Evolutionary conservation across 495 filamentous ascomycete species (phyloP).

Genomic region (Tuber aestivum): DNA sequence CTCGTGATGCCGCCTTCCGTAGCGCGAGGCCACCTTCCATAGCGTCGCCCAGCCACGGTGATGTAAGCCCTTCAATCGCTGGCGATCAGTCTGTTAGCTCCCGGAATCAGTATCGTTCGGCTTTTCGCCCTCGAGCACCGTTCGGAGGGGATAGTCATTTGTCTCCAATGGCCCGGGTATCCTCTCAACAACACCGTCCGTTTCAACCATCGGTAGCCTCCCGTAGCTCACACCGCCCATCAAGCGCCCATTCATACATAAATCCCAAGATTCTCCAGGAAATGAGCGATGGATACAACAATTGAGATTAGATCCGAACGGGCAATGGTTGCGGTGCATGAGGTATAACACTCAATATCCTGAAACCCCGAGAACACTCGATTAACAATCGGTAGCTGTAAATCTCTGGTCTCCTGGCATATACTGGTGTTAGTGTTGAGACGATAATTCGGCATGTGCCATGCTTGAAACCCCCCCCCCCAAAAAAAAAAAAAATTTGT

Average conservation of each 20-base stretch:
- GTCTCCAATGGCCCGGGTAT: not conserved
- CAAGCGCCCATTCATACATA: not conserved
- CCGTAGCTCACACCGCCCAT: not conserved
- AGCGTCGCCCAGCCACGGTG: not conserved
- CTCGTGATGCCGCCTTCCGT: not conserved
- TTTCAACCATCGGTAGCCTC: not conserved
- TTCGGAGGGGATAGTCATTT: not conserved
- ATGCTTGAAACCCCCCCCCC: not conserved
- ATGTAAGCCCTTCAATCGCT: not conserved
- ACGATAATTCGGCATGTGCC: not conserved
- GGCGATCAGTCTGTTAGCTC: not conserved
- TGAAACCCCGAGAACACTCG: not conserved
- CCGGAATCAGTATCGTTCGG: not conserved
- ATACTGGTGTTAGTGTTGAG: not conserved
- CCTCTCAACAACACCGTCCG: not conserved
- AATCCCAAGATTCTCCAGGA: not conserved
- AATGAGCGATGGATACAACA: not conserved
- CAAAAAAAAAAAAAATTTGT: no score
- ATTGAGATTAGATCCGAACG: not conserved
- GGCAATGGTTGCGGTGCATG: not conserved
- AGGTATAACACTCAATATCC: not conserved
- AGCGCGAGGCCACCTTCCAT: not conserved
- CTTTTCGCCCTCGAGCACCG: not conserved
- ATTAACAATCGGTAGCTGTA: not conserved
- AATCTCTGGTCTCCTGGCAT: not conserved